Evolutionary conservation across 2,329 filamentous ascomycete genomes (phyloP), one percentile per base, ranked within the genome.

Genomic region (Neofusicoccum cordaticola): DNA sequence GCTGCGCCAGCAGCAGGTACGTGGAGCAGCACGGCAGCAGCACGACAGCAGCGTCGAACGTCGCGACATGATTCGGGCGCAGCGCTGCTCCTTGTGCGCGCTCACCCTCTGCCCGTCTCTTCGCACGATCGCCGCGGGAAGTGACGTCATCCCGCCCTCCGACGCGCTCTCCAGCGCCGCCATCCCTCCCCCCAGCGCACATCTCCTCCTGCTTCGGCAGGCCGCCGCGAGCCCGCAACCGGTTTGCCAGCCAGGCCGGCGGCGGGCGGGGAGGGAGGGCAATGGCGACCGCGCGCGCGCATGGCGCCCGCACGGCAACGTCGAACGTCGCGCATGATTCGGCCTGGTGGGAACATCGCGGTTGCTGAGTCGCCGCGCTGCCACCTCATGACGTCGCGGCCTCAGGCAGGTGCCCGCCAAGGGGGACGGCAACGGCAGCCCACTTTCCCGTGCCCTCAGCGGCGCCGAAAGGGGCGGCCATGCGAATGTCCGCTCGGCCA

Each of bases 301-400:
- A 27, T 9, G 7, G 11, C 48, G 35, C 17, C 35, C 13, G 19
- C 9, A 39, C 50, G 50, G 12, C 39, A 58, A 44, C 22, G 7
- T 58, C 53, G 39, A 19, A 58, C 53, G 53, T 45, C 53, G 53
- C 39, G 41, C 53, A 58, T 45, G 53, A 58, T 19, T 58, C 53
- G 53, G 15, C 22, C 39, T 45, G 53, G 53, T 44, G 53, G 53
- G 53, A 57, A 57, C 52, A 58, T 44, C 19, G 53, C 52, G 22
- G 52, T 15, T 22, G 52, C 53, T 45, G 53, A 58, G 53, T 58
- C 53, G 53, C 12, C 52, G 52, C 37, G 34, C 52, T 42, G 19
- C 35, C 13, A 31, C 5, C 53, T n/a, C 53, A 58, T 58, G 53
- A 58, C 53, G 53, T 58, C 53, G 53, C 41, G 53, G 53, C 53